Conservation (phyloP, 2,329 filamentous ascomycete genomes). For the Esteya vermicola region DNA sequence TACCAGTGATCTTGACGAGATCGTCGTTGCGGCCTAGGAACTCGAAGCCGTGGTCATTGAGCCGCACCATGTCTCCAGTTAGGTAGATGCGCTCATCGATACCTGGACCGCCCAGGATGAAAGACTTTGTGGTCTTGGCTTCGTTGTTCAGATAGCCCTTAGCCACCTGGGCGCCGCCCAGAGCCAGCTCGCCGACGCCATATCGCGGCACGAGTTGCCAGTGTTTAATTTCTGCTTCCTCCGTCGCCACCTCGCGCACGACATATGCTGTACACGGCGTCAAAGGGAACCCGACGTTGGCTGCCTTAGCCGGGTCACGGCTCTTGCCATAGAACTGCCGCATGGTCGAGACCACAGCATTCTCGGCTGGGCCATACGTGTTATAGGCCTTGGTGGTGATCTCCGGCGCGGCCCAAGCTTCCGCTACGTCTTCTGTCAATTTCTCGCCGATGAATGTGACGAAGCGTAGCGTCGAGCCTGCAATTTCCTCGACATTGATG, state of each 20-base stretch:
- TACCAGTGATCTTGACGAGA: constrained; percentile 49
- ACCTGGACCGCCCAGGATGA: constrained; percentile 8
- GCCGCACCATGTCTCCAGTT: constrained; percentile 41
- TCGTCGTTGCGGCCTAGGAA: constrained; percentile 45
- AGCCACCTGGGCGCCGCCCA: constrained; percentile 38
- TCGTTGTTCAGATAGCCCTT: constrained; percentile 35
- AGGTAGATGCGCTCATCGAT: constrained; percentile 15
- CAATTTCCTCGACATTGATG: constrained; percentile 4
- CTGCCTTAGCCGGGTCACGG: constrained; percentile 10
- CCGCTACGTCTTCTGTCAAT: constrained; percentile 40
- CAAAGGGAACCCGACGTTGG: constrained; percentile 14
- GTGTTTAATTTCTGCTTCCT: neutral
- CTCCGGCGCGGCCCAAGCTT: constrained; percentile 34
- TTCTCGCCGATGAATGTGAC: constrained; percentile 49
- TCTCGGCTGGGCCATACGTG: constrained; percentile 16
- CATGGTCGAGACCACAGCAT: constrained; percentile 12
- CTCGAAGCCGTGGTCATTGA: constrained; percentile 35
- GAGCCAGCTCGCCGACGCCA: constrained; percentile 32
- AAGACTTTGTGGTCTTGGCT: constrained; percentile 10
- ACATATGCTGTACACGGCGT: constrained; percentile 11
- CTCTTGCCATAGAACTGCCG: constrained; percentile 12
- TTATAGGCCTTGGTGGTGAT: constrained; percentile 13
- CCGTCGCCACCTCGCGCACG: constrained; percentile 5
- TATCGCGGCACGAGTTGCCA: constrained; percentile 33
- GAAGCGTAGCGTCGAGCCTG: constrained; percentile 14